Conservation (phyloP, 805 yeast species). For the Ogataea henricii region DNA sequence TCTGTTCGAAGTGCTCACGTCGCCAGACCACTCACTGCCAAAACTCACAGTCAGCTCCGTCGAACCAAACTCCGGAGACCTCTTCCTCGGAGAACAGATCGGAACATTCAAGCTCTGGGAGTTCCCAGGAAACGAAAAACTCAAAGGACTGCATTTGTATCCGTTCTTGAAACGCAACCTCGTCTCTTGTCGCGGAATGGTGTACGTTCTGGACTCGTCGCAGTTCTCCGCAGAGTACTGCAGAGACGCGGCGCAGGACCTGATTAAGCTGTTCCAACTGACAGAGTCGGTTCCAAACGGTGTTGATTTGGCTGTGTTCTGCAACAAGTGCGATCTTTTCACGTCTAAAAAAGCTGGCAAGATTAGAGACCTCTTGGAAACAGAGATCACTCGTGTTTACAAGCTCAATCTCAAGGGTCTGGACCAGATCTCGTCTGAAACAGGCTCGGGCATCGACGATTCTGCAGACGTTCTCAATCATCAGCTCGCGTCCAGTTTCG, state of each 20-base stretch:
- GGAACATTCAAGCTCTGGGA: conserved; percentile 60
- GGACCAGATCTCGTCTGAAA: conserved; percentile 45
- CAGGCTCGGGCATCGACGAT: conserved; percentile 29
- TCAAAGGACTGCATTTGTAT: conserved; percentile 55
- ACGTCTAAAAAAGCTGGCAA: conserved; percentile 72
- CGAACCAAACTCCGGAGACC: conserved; percentile 43
- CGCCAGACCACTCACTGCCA: conserved; percentile 15
- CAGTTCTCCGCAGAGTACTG: conserved; percentile 52
- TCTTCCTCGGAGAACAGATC: conserved; percentile 38
- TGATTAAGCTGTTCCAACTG: conserved; percentile 57
- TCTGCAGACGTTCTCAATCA: conserved; percentile 27
- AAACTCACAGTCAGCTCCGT: conserved; percentile 22
- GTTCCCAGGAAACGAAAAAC: conserved; percentile 86
- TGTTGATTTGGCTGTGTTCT: conserved; percentile 71
- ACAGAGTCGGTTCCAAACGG: conserved; percentile 70
- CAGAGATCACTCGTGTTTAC: conserved; percentile 61
- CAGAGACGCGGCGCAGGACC: conserved; percentile 55
- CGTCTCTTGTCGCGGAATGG: conserved; percentile 59
- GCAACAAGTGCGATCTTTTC: conserved; percentile 85
- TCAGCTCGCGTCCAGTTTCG: conserved; percentile 46
- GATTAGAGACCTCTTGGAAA: conserved; percentile 59
- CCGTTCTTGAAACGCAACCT: conserved; percentile 47
- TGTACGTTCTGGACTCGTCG: conserved; percentile 76
- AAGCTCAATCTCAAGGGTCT: conserved; percentile 47
- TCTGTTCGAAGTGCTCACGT: conserved; percentile 19